These are phyloP conservation scores for Populus tremula DNA, from an alignment of 345 rosid species.

Conservation along the genomic window DNA sequence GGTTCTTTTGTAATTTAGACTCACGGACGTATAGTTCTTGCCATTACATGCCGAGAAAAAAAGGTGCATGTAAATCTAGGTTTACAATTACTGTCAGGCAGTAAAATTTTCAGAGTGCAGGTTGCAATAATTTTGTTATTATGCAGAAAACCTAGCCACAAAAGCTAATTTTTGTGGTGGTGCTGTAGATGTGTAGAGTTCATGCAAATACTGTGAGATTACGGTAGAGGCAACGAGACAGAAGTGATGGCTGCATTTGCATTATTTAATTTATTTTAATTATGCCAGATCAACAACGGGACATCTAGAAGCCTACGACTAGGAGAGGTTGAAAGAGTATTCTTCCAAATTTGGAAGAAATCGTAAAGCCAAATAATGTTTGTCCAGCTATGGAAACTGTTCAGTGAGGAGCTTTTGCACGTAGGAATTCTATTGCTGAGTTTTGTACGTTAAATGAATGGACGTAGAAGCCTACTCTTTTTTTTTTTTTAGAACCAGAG, in stretches of 20 bases:
- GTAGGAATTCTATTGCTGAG: not conserved
- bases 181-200: not conserved
- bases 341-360: not conserved
- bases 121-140: no score
- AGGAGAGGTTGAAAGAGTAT: not conserved
- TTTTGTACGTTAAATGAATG: not conserved
- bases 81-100: not conserved
- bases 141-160: no score
- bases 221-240: not conserved
- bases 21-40: no score
- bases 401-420: not conserved
- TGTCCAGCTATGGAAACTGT: no score
- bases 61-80: no score
- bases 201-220: not conserved
- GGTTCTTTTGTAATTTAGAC: no score
- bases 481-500: no score
- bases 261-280: no score
- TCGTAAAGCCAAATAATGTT: not conserved
- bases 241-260: not conserved
- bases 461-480: no score
- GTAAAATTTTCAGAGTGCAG: no score
- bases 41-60: no score
- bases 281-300: not conserved
- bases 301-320: not conserved
- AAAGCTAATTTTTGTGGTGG: not conserved